Evolutionary conservation across 169 alveolate species (phyloP).

Genomic region (Eimeria nieschulzi): DNA sequence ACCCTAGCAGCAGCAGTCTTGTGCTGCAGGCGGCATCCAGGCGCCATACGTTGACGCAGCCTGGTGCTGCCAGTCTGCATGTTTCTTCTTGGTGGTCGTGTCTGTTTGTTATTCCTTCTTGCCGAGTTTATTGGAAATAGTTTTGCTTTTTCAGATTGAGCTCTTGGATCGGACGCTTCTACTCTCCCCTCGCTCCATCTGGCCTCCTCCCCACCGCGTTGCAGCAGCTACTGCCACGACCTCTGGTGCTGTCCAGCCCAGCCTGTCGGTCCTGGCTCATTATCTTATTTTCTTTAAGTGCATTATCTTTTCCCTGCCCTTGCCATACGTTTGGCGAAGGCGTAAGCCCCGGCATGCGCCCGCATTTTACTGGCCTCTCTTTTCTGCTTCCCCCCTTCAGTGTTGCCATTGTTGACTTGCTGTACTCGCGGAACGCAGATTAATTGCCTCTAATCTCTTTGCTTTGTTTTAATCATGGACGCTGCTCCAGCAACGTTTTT

Average conservation of each 20-base stretch:
- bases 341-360: neutral
- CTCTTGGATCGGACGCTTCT: neutral
- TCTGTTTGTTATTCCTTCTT: neutral
- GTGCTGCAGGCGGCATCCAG: no score
- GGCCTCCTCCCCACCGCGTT: slow-evolving; percentile 59
- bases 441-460: neutral
- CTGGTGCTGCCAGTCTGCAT: neutral
- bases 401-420: neutral
- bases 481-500: neutral
- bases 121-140: neutral
- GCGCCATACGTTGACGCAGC: no score
- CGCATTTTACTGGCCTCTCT: neutral
- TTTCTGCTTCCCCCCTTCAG: neutral
- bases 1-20: no score
- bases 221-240: neutral
- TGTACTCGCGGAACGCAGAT: neutral
- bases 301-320: neutral
- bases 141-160: neutral
- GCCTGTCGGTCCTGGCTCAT: neutral
- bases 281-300: neutral
- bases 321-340: neutral
- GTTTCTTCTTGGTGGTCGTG: slow-evolving; percentile 44
- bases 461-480: slow-evolving; percentile 7
- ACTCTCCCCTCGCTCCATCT: neutral
- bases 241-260: neutral